Percentiles rank a stretch among this genome's conserved stretches.
phyloP scores from a whole-genome alignment of 2,329 filamentous ascomycete genomes.

The Alternaria burnsii region DNA sequence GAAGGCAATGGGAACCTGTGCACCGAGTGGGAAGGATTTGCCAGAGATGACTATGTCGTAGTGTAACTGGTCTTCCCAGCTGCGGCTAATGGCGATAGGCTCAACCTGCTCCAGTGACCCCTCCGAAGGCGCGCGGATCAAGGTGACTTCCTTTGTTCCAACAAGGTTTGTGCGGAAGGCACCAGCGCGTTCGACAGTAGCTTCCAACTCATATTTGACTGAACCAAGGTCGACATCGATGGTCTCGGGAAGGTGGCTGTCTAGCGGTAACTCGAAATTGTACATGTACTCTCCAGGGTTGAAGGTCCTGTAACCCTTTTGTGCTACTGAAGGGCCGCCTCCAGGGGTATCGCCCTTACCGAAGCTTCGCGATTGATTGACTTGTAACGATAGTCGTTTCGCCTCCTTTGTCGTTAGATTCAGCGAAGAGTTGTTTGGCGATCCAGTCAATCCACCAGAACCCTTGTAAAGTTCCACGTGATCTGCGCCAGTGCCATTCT shows the following conservation, averaged over 20 bases:
- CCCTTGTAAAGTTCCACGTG: slow-evolving; percentile 65
- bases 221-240: slow-evolving; percentile 86
- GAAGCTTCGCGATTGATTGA: slow-evolving; percentile 85
- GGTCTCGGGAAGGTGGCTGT: slow-evolving; percentile 81
- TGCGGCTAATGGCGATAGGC: slow-evolving; percentile 90
- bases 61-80: slow-evolving; percentile 94
- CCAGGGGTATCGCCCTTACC: slow-evolving; percentile 75
- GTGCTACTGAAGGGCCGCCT: slow-evolving; percentile 65
- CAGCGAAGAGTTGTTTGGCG: slow-evolving; percentile 56
- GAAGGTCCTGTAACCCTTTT: slow-evolving; percentile 88
- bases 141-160: slow-evolving; percentile 80
- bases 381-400: slow-evolving; percentile 78
- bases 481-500: slow-evolving; percentile 70
- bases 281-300: slow-evolving; percentile 76
- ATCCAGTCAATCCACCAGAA: slow-evolving; percentile 52
- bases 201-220: slow-evolving; percentile 88
- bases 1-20: slow-evolving; percentile 90
- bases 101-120: slow-evolving; percentile 90
- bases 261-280: slow-evolving; percentile 84
- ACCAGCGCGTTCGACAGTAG: slow-evolving; percentile 83
- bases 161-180: slow-evolving; percentile 89
- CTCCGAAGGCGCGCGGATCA: slow-evolving; percentile 87
- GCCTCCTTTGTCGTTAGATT: slow-evolving; percentile 60
- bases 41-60: slow-evolving; percentile 97
- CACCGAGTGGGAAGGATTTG: slow-evolving; percentile 90